Percentiles rank a stretch among this genome's conserved stretches.
phyloP scores from a whole-genome alignment of 2,329 filamentous ascomycete genomes.

The Ceratocystis ficicola region DNA sequence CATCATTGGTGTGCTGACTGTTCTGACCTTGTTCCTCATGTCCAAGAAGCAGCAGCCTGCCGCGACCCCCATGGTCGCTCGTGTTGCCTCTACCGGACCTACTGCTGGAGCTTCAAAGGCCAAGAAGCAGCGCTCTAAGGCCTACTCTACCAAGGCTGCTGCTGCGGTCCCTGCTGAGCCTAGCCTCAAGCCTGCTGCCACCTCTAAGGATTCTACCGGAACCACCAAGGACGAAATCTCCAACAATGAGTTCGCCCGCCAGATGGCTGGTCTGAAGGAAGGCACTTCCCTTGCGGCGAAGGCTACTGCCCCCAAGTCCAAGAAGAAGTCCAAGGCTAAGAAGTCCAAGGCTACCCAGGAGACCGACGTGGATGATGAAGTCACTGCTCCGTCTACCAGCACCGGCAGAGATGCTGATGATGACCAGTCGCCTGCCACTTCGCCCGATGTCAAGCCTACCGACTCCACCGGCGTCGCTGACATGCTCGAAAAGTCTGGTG shows the following conservation, averaged over 20 bases:
- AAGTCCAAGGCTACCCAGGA: constrained; percentile 49
- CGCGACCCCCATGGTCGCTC: constrained; percentile 3
- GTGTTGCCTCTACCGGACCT: constrained; percentile 1
- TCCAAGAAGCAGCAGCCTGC: constrained; percentile 28
- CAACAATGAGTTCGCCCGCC: constrained; percentile 64
- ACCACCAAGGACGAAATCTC: constrained; percentile 41
- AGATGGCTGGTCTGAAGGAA: constrained; percentile 57
- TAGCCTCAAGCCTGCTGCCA: not conserved
- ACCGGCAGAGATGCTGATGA: constrained; percentile 68
- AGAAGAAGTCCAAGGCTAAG: constrained; percentile 55
- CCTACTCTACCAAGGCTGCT: constrained; percentile 29
- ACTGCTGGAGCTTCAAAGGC: constrained; percentile 30
- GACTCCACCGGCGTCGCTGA: constrained; percentile 65
- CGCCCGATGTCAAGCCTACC: constrained; percentile 47
- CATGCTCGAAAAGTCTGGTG: constrained; percentile 67
- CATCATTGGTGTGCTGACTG: constrained; percentile 31
- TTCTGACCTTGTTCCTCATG: constrained; percentile 30
- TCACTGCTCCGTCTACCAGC: constrained; percentile 52
- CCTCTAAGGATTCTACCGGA: constrained; percentile 27
- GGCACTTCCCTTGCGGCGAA: constrained; percentile 40
- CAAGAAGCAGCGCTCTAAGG: constrained; percentile 38
- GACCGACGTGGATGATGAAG: constrained; percentile 33
- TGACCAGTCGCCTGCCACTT: constrained; percentile 58
- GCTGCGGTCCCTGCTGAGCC: constrained; percentile 20
- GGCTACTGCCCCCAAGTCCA: constrained; percentile 44